phyloP scores from a whole-genome alignment of 2,329 filamentous ascomycete genomes.

The Spiromastix sp. region DNA sequence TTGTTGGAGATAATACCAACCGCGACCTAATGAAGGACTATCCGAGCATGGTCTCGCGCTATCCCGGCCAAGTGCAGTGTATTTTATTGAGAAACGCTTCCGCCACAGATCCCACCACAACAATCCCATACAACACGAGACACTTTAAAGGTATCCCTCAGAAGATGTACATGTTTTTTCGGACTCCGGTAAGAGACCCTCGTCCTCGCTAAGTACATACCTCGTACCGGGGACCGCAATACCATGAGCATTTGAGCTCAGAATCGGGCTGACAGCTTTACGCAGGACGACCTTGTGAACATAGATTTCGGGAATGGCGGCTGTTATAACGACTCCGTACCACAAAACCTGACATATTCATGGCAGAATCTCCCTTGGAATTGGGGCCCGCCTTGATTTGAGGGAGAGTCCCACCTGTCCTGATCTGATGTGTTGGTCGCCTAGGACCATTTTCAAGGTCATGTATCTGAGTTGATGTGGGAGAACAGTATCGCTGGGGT shows the following conservation, averaged over 20 bases:
- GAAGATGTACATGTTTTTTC: conserved; percentile 70
- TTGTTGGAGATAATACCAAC: conserved; percentile 68
- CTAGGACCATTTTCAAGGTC: too few species aligned
- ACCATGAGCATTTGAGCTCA: background rate
- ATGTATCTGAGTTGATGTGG: too few species aligned
- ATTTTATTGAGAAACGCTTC: conserved; percentile 68
- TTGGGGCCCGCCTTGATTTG: background rate
- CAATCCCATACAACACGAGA: conserved; percentile 65
- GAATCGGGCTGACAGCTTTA: background rate
- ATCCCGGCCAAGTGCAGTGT: conserved; percentile 63
- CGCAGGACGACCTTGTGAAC: conserved; percentile 50
- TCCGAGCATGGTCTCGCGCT: conserved; percentile 51
- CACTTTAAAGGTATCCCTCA: conserved; percentile 59
- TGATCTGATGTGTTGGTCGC: too few species aligned
- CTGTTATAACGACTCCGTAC: conserved; percentile 54
- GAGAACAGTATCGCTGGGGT: too few species aligned
- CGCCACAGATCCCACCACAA: conserved; percentile 54
- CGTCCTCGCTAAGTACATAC: too few species aligned
- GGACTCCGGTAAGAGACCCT: conserved; percentile 39
- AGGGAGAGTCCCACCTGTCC: too few species aligned
- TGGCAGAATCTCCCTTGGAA: conserved; percentile 40
- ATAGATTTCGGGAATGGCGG: conserved; percentile 59
- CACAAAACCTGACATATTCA: conserved; percentile 62
- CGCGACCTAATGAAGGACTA: conserved; percentile 60
- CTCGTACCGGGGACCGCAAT: background rate